Conservation (phyloP, 805 yeast genomes). For the Ogataea saltuana region DNA sequence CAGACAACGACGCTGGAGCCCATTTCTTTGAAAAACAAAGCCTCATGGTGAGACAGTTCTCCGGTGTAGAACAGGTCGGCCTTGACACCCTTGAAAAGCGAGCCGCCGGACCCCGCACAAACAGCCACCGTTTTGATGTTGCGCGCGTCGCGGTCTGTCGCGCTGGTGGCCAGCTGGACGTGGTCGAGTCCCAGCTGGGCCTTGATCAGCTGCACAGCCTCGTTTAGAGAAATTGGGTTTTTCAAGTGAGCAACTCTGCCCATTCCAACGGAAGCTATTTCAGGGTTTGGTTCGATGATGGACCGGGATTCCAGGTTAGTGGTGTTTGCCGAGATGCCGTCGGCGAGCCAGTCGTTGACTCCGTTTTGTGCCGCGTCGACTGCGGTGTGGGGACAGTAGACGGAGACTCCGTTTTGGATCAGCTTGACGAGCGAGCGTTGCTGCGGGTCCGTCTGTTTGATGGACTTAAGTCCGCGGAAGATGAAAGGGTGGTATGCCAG, state of each 20-base stretch:
- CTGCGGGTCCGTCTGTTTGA: conserved; percentile 69
- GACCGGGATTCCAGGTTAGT: conserved; percentile 22
- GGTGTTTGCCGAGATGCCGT: conserved; percentile 43
- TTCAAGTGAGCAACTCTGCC: conserved; percentile 66
- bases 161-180: conserved; percentile 60
- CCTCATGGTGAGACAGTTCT: conserved; percentile 93
- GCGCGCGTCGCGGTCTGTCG: conserved; percentile 32
- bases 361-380: conserved; percentile 93
- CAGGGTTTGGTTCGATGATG: conserved; percentile 48
- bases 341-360: conserved; percentile 88
- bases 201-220: conserved; percentile 56
- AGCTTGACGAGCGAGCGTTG: conserved; percentile 73
- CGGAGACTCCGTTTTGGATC: conserved; percentile 77
- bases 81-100: conserved; percentile 59
- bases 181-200: conserved; percentile 48
- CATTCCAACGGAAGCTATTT: conserved; percentile 66
- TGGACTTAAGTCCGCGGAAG: conserved; percentile 79
- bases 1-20: conserved; percentile 76
- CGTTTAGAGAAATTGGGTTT: conserved; percentile 42
- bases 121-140: conserved; percentile 64
- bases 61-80: conserved; percentile 86
- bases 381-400: conserved; percentile 95
- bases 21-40: conserved; percentile 63
- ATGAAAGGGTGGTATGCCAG: conserved; percentile 95
- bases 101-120: conserved; percentile 95